Evolutionary conservation across 208 protist species (phyloP), one percentile per base, ranked within the genome.

Genomic region (Porcisia deanei): DNA sequence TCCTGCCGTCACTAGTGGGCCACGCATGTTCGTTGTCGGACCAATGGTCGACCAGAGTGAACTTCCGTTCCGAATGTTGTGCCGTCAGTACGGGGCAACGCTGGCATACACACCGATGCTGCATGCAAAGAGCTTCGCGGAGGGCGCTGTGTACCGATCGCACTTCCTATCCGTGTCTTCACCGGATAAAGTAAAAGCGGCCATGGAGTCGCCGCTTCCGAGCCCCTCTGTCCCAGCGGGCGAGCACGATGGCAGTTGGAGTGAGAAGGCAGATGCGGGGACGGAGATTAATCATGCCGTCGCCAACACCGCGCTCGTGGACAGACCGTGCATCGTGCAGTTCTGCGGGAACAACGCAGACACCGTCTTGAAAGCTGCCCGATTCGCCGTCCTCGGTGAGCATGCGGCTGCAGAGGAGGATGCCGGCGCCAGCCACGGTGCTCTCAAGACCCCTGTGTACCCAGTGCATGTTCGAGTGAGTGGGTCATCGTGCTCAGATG

Each of bases 1-100:
- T 58, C 22, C 18, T 0, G 25, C 64, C 43, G 49, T 43, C 41
- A 4, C 58, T 2, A 66, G 60, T 41, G n/a, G 43, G 12, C 22
- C 70, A 4, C 89, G 81, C 41, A 85, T 90, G 83, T 88, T 90
- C 58, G 86, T 95, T 16, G 79, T 98, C 0, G 96, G 93, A 3
- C 96, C 96, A 3, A 98, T 98, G 96, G 96, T 98, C n/a, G 94
- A 97, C 66, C 86, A 92, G 74, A 96, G 90, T 73, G 94, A 97
- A 79, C 77, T 98, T 71, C 89, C 96, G 5, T 98, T 98, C 73
- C 89, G 96, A 4, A 75, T 97, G 79, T 86, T 98, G 39, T 97
- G 94, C 72, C 79, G 91, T 3, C 72, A 90, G 55, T 94, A 97
- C 80, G 95, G 94, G 22, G 81, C 94, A 4, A 86, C 85, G 18